Conservation (phyloP, 1,139 yeast species). For the Maudiozyma humilis region DNA sequence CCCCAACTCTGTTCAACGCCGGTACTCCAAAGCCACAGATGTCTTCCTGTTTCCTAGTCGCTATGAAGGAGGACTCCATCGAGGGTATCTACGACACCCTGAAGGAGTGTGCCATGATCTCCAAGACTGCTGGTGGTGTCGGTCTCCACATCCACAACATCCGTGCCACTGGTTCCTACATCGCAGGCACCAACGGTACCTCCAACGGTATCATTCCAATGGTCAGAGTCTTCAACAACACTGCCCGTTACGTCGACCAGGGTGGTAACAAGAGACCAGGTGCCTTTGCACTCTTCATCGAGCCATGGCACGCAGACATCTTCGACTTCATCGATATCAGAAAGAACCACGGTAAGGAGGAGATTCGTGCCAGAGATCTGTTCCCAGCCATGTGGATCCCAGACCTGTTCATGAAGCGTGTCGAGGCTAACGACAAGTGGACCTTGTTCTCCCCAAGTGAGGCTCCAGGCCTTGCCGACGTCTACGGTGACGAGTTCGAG, state of each 20-base stretch:
- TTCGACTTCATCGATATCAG: slow-evolving; percentile 74
- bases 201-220: slow-evolving; percentile 85
- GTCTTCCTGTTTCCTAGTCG: slow-evolving; percentile 81
- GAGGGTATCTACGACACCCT: slow-evolving; percentile 85
- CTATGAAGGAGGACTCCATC: slow-evolving; percentile 82
- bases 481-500: slow-evolving; percentile 74
- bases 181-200: slow-evolving; percentile 87
- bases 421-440: slow-evolving; percentile 71
- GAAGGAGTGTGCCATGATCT: slow-evolving; percentile 76
- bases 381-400: slow-evolving; percentile 87
- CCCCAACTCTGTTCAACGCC: slow-evolving; percentile 83
- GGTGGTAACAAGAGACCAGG: slow-evolving; percentile 94
- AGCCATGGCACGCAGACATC: slow-evolving; percentile 88
- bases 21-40: slow-evolving; percentile 80
- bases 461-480: slow-evolving; percentile 74
- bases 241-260: slow-evolving; percentile 88
- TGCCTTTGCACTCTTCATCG: slow-evolving; percentile 79
- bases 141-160: slow-evolving; percentile 79
- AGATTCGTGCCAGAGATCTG: slow-evolving; percentile 78
- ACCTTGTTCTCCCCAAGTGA: slow-evolving; percentile 80
- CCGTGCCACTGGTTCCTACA: slow-evolving; percentile 74
- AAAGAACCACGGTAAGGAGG: slow-evolving; percentile 88
- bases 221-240: slow-evolving; percentile 81
- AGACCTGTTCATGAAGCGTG: slow-evolving; percentile 83
- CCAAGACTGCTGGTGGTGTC: slow-evolving; percentile 87